A percentile compares a stretch with the other conserved stretches of the same genome.
These are phyloP conservation scores for Corylus americana DNA, from an alignment of 306 rosid genomes.

Conservation along the genomic window DNA sequence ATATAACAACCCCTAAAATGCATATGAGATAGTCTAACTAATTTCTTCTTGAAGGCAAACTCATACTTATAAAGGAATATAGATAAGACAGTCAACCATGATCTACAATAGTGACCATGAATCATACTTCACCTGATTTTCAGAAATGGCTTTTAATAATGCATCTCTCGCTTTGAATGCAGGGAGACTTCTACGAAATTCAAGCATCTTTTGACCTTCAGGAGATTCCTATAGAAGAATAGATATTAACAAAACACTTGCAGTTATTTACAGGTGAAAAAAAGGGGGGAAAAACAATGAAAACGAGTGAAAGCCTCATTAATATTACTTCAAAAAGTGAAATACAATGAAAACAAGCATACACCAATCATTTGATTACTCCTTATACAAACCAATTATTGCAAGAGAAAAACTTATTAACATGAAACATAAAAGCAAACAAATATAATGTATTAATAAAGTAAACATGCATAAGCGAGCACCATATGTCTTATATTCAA, in stretches of 20 bases:
- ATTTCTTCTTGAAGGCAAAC: not conserved
- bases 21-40: not conserved
- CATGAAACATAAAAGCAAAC: not conserved
- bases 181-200: slow-evolving; percentile 84
- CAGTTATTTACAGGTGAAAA: not conserved
- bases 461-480: not conserved
- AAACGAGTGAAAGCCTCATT: no score
- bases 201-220: slow-evolving; percentile 75
- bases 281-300: not conserved
- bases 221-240: slow-evolving; percentile 53
- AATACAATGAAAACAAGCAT: not conserved
- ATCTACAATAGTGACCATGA: not conserved
- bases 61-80: not conserved
- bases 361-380: not conserved
- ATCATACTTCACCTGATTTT: slow-evolving; percentile 63
- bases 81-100: slow-evolving; percentile 1
- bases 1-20: not conserved
- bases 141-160: slow-evolving; percentile 62
- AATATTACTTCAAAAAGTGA: not conserved
- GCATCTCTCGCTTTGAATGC: slow-evolving; percentile 81
- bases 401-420: not conserved
- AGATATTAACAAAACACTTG: not conserved
- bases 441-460: not conserved
- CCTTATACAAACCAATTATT: no score
- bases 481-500: not conserved